Evolutionary conservation across 139 green algal genomes (phyloP).

Genomic region (Medakamo hakoo): DNA sequence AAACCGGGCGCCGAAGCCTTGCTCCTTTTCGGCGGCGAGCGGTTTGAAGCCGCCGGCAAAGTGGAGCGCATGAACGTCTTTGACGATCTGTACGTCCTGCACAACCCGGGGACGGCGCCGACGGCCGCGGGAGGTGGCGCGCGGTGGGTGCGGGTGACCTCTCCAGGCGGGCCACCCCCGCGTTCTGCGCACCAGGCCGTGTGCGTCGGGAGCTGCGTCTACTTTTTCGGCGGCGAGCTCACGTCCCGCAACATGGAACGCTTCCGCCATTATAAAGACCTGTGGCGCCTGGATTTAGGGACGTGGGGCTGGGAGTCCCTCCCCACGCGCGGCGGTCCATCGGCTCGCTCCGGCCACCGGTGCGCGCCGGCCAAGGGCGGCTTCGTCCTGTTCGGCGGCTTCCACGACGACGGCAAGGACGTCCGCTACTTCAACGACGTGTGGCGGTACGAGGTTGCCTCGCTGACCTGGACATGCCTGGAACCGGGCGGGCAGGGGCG

Average conservation of each 20-base stretch:
- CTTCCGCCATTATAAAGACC: slow-evolving; percentile 86
- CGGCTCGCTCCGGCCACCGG: slow-evolving; percentile 75
- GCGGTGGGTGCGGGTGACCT: neutral
- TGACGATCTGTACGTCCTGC: neutral
- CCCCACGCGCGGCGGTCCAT: slow-evolving; percentile 41
- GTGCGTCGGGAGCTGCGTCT: slow-evolving; percentile 56
- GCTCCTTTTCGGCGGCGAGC: neutral
- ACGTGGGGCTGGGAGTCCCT: slow-evolving; percentile 83
- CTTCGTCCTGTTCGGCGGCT: slow-evolving; percentile 87
- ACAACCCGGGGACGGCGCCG: too few species aligned
- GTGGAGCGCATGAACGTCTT: neutral
- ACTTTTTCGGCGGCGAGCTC: slow-evolving; percentile 93
- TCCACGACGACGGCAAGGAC: slow-evolving; percentile 59
- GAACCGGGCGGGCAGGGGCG: neutral
- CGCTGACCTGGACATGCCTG: neutral
- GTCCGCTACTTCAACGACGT: neutral
- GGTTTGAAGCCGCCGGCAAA: neutral
- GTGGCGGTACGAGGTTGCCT: neutral
- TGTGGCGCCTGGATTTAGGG: slow-evolving; percentile 84
- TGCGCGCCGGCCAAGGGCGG: slow-evolving; percentile 58
- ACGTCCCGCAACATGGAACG: slow-evolving; percentile 71
- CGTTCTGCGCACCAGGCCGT: slow-evolving; percentile 74
- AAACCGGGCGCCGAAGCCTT: neutral
- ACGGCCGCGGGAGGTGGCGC: neutral
- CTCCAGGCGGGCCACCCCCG: slow-evolving; percentile 41